Conservation (phyloP, 345 rosid genomes). For the Trapa bicornis region DNA sequence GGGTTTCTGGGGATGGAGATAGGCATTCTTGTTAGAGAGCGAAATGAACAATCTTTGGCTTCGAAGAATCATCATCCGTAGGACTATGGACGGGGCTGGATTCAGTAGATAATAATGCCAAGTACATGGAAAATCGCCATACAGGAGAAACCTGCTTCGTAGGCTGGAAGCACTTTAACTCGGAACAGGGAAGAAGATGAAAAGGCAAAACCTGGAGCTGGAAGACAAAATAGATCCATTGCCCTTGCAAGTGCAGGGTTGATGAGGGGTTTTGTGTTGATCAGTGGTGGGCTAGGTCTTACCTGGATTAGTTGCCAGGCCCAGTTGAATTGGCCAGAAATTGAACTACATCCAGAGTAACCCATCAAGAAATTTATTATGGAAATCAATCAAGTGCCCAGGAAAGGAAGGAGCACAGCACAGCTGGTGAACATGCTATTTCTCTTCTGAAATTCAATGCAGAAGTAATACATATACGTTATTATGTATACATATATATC, state of each 20-base stretch:
- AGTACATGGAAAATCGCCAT: slow-evolving; percentile 1
- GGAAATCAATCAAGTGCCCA: too few species aligned
- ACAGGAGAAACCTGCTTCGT: neutral
- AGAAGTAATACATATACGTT: too few species aligned
- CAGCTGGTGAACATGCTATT: too few species aligned
- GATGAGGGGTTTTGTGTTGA: neutral
- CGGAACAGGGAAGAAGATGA: neutral
- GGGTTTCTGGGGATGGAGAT: neutral
- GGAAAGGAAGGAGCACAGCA: too few species aligned
- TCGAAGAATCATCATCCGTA: neutral
- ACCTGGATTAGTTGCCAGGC: neutral
- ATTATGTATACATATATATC: too few species aligned
- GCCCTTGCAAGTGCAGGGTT: neutral
- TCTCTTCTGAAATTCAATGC: too few species aligned
- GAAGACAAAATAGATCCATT: neutral
- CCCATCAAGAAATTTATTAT: too few species aligned
- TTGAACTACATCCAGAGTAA: too few species aligned
- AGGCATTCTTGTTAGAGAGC: neutral
- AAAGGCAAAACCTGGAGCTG: neutral
- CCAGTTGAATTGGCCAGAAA: neutral
- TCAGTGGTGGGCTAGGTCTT: neutral
- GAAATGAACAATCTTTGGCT: neutral
- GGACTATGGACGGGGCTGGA: neutral
- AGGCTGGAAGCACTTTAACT: neutral
- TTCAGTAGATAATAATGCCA: neutral